Percentiles rank a stretch among this genome's conserved stretches.
Evolutionary conservation across 2,329 filamentous ascomycete genomes (phyloP).

Genomic region (Neopestalotiopsis sp.): DNA sequence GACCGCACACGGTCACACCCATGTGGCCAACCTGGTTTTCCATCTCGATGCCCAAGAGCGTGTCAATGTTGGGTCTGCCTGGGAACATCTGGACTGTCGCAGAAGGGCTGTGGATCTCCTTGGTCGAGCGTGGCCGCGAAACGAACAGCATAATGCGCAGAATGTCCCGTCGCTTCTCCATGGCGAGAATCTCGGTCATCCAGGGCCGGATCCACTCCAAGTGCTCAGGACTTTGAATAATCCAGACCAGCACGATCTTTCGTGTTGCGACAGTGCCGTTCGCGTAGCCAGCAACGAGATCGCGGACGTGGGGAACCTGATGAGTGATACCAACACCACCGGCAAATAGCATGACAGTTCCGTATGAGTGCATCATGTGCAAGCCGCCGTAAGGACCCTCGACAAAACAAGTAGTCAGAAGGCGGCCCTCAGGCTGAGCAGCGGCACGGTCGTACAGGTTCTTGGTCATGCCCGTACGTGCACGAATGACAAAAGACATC

Average conservation of each 20-base stretch:
- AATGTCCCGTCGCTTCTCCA: constrained; percentile 75
- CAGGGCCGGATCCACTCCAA: constrained; percentile 83
- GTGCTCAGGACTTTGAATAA: constrained; percentile 79
- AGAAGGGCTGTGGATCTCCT: constrained; percentile 80
- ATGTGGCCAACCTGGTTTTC: constrained; percentile 76
- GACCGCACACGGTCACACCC: constrained; percentile 76
- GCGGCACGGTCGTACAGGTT: constrained; percentile 71
- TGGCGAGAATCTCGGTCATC: constrained; percentile 80
- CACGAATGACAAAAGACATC: constrained; percentile 76
- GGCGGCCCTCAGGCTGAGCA: constrained; percentile 62
- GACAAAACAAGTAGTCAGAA: constrained; percentile 68
- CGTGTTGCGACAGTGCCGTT: constrained; percentile 73
- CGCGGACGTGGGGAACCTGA: constrained; percentile 75
- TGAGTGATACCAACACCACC: constrained; percentile 84
- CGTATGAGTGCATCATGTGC: constrained; percentile 75
- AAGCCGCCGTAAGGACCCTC: constrained; percentile 81
- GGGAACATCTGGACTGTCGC: constrained; percentile 86
- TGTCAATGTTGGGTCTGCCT: constrained; percentile 75
- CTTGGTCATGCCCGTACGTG: constrained; percentile 75
- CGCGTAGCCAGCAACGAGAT: constrained; percentile 71
- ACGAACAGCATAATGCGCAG: constrained; percentile 81
- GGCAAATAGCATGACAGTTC: constrained; percentile 79
- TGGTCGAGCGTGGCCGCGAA: constrained; percentile 74
- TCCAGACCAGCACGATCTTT: constrained; percentile 78
- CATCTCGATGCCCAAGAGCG: constrained; percentile 74